phyloP scores from a whole-genome alignment of 1,284 basidiomycete genomes.

The Xerocomus cyaneibrunnescens region DNA sequence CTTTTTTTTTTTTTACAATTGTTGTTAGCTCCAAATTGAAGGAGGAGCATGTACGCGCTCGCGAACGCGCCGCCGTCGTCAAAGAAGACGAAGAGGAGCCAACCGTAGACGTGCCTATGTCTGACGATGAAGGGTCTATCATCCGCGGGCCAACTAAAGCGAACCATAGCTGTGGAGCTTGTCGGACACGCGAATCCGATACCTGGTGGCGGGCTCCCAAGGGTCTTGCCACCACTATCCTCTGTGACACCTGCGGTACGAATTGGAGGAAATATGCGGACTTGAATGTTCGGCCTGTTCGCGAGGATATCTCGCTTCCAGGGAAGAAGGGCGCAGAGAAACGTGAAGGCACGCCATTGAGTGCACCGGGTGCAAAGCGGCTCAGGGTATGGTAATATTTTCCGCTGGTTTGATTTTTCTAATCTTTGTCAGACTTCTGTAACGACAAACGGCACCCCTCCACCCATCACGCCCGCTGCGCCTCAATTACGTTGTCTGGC shows the following conservation, averaged over 20 bases:
- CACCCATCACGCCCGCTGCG: slow-evolving; percentile 46
- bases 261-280: slow-evolving; percentile 91
- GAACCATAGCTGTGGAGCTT: slow-evolving; percentile 68
- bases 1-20: slow-evolving; percentile 16
- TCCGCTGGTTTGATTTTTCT: neutral
- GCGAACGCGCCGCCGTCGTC: slow-evolving; percentile 46
- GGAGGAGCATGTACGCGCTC: slow-evolving; percentile 60
- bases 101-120: slow-evolving; percentile 42
- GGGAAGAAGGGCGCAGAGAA: slow-evolving; percentile 61
- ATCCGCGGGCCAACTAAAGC: slow-evolving; percentile 56
- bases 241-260: slow-evolving; percentile 80
- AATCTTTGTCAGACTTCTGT: slow-evolving; percentile 48
- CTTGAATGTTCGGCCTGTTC: slow-evolving; percentile 65
- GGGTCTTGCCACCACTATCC: slow-evolving; percentile 64
- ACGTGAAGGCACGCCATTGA: slow-evolving; percentile 75
- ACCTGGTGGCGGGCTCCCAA: slow-evolving; percentile 89
- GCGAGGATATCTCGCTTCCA: slow-evolving; percentile 56
- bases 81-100: slow-evolving; percentile 43
- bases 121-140: slow-evolving; percentile 77
- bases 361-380: slow-evolving; percentile 60
- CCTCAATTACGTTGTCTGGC: slow-evolving; percentile 71
- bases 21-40: slow-evolving; percentile 54
- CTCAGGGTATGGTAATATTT: slow-evolving; percentile 50
- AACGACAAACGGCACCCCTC: slow-evolving; percentile 52
- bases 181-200: slow-evolving; percentile 71